Evolutionary conservation across 2,329 filamentous ascomycete genomes (phyloP).

Genomic region (Aspergillus carbonarius): DNA sequence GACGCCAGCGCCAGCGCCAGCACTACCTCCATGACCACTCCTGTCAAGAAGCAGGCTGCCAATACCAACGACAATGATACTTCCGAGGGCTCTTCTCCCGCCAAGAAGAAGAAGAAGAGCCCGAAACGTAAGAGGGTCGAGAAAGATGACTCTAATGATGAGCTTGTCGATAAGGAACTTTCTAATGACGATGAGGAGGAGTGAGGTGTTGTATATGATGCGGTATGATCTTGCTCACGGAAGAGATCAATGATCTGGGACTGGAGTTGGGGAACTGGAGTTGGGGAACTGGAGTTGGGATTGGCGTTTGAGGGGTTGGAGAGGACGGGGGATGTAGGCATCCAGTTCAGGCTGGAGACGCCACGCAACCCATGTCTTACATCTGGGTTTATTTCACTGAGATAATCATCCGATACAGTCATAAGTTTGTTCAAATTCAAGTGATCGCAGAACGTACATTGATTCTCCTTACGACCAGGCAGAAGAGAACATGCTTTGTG

Average conservation of each 20-base stretch:
- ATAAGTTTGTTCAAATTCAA: no score
- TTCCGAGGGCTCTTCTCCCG: neutral
- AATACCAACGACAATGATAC: neutral
- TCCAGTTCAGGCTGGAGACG: no score
- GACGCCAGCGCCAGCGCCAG: neutral
- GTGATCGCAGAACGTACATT: no score
- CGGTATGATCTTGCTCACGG: no score
- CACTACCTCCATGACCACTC: neutral
- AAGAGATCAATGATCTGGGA: no score
- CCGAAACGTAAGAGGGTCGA: conserved; percentile 11
- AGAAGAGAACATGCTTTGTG: no score
- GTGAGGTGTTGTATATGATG: neutral
- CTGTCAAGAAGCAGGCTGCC: neutral
- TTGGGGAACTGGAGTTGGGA: neutral
- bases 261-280: no score
- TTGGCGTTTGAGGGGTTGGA: neutral
- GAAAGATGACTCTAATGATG: neutral
- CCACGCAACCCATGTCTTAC: no score
- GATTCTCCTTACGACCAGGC: no score
- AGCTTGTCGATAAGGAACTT: neutral
- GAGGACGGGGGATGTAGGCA: neutral
- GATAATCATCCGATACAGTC: no score
- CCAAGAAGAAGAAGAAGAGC: neutral
- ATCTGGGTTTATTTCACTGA: no score
- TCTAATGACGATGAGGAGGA: neutral